Base-by-base conservation (phyloP, 306 rosid species). In the Ormosia semicastrata region DNA sequence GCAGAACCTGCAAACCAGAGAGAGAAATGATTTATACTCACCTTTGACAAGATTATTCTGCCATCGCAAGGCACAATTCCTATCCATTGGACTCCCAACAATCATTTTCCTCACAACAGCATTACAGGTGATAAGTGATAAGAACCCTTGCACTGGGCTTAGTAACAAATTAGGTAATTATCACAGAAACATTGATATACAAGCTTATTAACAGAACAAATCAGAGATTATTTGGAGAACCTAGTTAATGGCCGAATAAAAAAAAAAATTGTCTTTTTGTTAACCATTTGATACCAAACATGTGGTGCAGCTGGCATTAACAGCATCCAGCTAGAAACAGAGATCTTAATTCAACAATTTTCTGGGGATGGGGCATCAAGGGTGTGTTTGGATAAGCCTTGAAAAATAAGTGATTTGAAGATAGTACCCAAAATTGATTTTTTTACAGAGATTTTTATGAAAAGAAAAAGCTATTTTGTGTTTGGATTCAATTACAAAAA, bases 1-100 rank as follows among this genome's bases (percentile, higher is more conserved):
- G 98, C 86, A 95, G 78, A 81, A 90, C 93, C 93, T 73, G 94
- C 97, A 77, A 72, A 75, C 52, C 7, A n/a, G 17, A 79, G 54
- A 56, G 4, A 47, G 57, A 36, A 39, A 76, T 36, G 3, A 71
- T 37, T 46, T 53, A 80, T 40, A 15, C 58, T 63, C 17, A 1
- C 50, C 58, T n/a, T 44, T 18, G 30, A 37, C 6, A 54, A 54
- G 53, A 84, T 72, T 47, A 71, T 49, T 76, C 34, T 62, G 34
- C 76, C 44, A 64, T 66, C 57, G 6, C 53, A 78, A 50, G 49
- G 39, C 50, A 24, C 30, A 52, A 52, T 18, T 60, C 24, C 64
- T 17, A 80, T 75, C 15, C 18, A 7, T 62, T 75, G 32, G 15
- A 58, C 7, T 1, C 36, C 24, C 47, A 56, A 56, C 24, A 37